These are phyloP conservation scores for Clonostachys byssicola DNA, from an alignment of 2,329 filamentous ascomycete genomes.

Conservation along the genomic window DNA sequence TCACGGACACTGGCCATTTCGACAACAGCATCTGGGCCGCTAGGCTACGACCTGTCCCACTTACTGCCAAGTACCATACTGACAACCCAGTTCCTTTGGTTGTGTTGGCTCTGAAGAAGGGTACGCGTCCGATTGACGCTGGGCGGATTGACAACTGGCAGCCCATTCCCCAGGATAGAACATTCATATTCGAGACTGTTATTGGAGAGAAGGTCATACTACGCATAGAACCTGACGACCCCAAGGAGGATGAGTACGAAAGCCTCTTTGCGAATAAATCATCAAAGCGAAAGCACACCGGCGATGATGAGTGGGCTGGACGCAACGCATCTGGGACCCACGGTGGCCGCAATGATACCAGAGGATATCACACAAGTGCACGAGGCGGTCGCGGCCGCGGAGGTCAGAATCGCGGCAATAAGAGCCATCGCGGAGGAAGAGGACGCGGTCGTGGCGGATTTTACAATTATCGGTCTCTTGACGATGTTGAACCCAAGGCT, in stretches of 20 bases:
- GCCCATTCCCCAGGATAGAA: conserved; percentile 64
- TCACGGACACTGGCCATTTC: conserved; percentile 69
- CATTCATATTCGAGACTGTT: conserved; percentile 74
- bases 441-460: conserved; percentile 42
- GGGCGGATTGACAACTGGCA: conserved; percentile 81
- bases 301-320: conserved; percentile 32
- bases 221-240: conserved; percentile 70
- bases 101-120: conserved; percentile 75
- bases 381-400: conserved; percentile 32
- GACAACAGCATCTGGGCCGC: conserved; percentile 88
- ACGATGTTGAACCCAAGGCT: conserved; percentile 55
- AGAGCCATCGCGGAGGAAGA: conserved; percentile 29
- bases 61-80: conserved; percentile 66
- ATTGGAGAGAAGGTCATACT: conserved; percentile 86
- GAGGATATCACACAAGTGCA: conserved; percentile 33
- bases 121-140: conserved; percentile 74
- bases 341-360: conserved; percentile 32
- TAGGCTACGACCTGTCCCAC: conserved; percentile 67
- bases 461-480: conserved; percentile 60
- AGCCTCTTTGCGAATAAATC: conserved; percentile 56
- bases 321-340: conserved; percentile 22
- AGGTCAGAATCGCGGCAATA: conserved; percentile 26
- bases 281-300: conserved; percentile 55
- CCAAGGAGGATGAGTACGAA: conserved; percentile 59
- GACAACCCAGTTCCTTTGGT: conserved; percentile 76